A percentile compares a stretch with the other conserved stretches of the same genome.
Conservation (phyloP, 169 alveolate genomes). For the Plasmodium falciparum region DNA sequence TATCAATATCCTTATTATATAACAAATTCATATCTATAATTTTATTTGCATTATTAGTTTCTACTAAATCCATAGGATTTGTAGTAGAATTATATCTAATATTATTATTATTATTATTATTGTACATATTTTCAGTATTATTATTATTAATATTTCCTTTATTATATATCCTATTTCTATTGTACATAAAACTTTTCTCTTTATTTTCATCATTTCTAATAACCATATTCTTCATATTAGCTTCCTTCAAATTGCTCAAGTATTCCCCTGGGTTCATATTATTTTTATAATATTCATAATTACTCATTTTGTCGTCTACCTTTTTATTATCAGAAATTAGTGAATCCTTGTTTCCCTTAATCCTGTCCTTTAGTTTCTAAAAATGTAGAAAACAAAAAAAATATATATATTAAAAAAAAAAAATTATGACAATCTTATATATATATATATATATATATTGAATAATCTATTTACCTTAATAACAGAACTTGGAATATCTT, state of each 20-base stretch:
- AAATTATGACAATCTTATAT: neutral
- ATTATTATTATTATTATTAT: constrained; percentile 18
- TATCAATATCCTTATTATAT: constrained; percentile 50
- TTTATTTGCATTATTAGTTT: constrained; percentile 31
- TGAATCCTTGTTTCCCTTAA: constrained; percentile 22
- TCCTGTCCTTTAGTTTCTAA: constrained; percentile 29
- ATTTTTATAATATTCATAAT: constrained; percentile 51
- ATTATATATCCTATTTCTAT: constrained; percentile 18
- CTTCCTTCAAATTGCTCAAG: constrained; percentile 23
- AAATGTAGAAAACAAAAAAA: constrained; percentile 4
- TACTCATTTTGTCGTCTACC: constrained; percentile 57
- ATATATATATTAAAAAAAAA: neutral
- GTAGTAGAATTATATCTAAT: constrained; percentile 41
- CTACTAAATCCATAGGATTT: constrained; percentile 11
- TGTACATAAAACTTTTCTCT: constrained; percentile 31
- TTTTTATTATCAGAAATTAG: constrained; percentile 37
- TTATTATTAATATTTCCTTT: constrained; percentile 23
- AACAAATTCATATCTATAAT: constrained; percentile 29
- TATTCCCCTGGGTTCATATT: constrained; percentile 38
- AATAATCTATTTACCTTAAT: constrained; percentile 25
- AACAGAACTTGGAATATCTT: constrained; percentile 20
- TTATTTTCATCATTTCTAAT: constrained; percentile 34
- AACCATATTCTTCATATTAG: constrained; percentile 30
- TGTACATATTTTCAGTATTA: constrained; percentile 2
- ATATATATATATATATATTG: neutral